These are phyloP conservation scores for Gaertneriomyces sp. DNA, from an alignment of 192 early-diverging fungal species.

Conservation along the genomic window DNA sequence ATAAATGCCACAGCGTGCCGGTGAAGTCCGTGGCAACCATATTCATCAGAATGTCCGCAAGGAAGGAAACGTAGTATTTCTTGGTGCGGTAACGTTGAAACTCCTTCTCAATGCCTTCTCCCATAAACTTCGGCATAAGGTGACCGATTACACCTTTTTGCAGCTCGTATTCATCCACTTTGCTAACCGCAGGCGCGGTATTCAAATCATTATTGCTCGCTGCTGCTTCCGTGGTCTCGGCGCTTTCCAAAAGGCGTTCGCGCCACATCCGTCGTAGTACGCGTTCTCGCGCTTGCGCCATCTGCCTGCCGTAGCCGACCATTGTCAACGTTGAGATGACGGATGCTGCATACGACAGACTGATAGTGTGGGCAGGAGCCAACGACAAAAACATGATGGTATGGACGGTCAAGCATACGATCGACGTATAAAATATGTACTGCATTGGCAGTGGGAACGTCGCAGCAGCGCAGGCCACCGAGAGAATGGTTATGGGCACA, in stretches of 20 bases:
- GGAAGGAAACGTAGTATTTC: not conserved
- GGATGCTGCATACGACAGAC: not conserved
- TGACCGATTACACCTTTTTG: not conserved
- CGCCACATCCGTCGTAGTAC: slow-evolving; percentile 2
- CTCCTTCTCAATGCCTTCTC: not conserved
- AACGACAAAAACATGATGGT: not conserved
- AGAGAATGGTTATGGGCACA: not conserved
- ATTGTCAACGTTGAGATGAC: slow-evolving; percentile 1
- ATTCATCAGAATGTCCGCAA: not conserved
- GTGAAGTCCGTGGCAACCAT: not conserved
- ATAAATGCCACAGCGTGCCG: too few relatives aligned
- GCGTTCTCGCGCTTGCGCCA: slow-evolving; percentile 1
- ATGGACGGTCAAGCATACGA: not conserved
- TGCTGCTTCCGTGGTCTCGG: not conserved
- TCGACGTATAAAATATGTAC: not conserved
- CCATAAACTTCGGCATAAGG: not conserved
- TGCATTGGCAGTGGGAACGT: slow-evolving; percentile 3
- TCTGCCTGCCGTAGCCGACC: not conserved
- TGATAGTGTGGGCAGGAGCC: not conserved
- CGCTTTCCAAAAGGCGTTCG: not conserved
- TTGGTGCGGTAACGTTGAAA: slow-evolving; percentile 1
- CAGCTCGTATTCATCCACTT: not conserved
- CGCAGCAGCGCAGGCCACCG: not conserved
- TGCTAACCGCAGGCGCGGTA: not conserved
- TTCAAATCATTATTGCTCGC: not conserved